Conservation (phyloP, 352 stramenopile genomes). For the Hyaloperonospora arabidopsidis region DNA sequence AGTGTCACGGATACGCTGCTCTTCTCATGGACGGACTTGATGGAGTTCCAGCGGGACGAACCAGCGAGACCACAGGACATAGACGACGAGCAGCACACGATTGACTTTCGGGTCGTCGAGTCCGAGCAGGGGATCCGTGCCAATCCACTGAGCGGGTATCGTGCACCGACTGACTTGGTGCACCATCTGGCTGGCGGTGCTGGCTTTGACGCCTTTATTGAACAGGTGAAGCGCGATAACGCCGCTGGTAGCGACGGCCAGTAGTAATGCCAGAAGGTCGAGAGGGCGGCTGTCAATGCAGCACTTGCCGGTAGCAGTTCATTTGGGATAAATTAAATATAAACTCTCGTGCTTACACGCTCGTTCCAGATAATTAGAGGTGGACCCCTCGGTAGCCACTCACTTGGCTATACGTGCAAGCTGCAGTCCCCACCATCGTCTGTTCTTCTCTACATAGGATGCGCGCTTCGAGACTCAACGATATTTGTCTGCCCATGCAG, state of each 20-base stretch:
- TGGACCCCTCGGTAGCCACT: conserved; percentile 6
- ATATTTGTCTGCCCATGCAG: conserved; percentile 14
- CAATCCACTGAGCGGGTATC: conserved; percentile 70
- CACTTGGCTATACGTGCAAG: conserved; percentile 1
- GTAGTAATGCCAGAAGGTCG: conserved; percentile 22
- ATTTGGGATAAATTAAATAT: conserved; percentile 31
- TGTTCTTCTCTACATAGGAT: conserved; percentile 21
- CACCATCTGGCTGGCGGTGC: conserved; percentile 60
- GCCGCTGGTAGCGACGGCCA: conserved; percentile 16
- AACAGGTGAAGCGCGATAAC: conserved; percentile 80
- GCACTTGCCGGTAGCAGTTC: conserved; percentile 14
- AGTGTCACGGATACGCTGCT: conserved; percentile 88
- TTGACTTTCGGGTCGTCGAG: conserved; percentile 80
- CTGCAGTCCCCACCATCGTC: conserved; percentile 4
- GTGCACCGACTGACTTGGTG: conserved; percentile 77
- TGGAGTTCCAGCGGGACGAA: conserved; percentile 23
- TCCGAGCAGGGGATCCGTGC: conserved; percentile 48
- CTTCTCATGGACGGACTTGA: conserved; percentile 88
- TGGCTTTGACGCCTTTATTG: conserved; percentile 75
- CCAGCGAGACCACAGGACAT: conserved; percentile 13
- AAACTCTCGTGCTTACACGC: conserved; percentile 17
- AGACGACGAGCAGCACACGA: conserved; percentile 40
- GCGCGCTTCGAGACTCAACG: conserved; percentile 26
- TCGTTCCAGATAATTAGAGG: conserved; percentile 10
- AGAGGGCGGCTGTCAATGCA: conserved; percentile 17